Conservation (phyloP, 805 yeast species). For the Wilhelminamyces savonicus region DNA sequence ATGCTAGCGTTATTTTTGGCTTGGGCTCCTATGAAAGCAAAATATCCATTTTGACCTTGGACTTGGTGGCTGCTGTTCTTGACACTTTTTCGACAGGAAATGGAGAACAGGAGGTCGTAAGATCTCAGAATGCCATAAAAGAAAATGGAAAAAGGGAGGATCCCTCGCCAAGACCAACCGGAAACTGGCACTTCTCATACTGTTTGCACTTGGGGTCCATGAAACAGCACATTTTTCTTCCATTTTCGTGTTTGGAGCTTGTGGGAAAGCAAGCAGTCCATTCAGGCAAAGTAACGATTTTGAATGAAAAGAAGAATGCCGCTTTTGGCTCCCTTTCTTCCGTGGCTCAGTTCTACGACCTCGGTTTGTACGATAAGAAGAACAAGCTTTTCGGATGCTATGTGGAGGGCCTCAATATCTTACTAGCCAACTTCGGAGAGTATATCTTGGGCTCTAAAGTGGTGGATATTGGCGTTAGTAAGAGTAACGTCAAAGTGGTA, state of each 20-base stretch:
- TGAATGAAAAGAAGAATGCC: too few species aligned
- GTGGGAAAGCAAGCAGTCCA: constrained; percentile 1
- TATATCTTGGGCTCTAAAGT: constrained; percentile 6
- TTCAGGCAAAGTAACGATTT: too few species aligned
- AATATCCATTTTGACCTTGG: constrained; percentile 10
- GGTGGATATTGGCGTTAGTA: constrained; percentile 4
- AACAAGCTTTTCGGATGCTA: constrained; percentile 1
- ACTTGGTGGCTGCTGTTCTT: too few species aligned
- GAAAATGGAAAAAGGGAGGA: too few species aligned
- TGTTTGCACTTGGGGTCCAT: constrained; percentile 1
- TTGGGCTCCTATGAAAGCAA: constrained; percentile 13
- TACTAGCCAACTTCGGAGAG: constrained; percentile 9
- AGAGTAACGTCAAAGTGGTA: constrained; percentile 2
- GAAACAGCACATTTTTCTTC: constrained; percentile 6
- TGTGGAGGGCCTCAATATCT: constrained; percentile 2
- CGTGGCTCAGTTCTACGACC: constrained; percentile 1
- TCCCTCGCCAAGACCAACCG: too few species aligned
- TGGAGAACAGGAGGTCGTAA: too few species aligned
- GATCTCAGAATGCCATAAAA: too few species aligned
- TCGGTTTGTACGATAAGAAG: constrained; percentile 4
- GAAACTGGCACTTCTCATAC: not conserved
- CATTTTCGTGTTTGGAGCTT: constrained; percentile 6
- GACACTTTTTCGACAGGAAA: too few species aligned
- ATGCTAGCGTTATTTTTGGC: constrained; percentile 6
- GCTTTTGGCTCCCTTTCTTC: too few species aligned